Evolutionary conservation across 1,284 basidiomycete genomes (phyloP).

Genomic region (Boletus smithii): DNA sequence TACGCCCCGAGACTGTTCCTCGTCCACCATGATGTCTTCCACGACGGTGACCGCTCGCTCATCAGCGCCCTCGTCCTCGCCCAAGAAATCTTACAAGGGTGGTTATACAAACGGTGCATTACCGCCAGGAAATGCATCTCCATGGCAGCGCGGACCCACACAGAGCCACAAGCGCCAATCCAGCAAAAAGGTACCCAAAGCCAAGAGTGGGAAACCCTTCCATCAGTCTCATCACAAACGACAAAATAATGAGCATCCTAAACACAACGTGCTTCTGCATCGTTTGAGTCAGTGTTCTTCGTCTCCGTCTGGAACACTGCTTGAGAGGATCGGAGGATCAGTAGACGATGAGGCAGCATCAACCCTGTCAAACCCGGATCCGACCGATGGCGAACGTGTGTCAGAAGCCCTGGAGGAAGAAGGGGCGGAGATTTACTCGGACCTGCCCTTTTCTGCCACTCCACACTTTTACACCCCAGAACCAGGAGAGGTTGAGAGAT

Average conservation of each 20-base stretch:
- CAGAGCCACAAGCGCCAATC: neutral
- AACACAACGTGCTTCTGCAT: conserved; percentile 8
- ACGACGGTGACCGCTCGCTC: conserved; percentile 2
- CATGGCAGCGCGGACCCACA: conserved; percentile 4
- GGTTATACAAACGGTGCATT: neutral
- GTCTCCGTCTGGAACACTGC: conserved; percentile 12
- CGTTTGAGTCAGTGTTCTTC: conserved; percentile 18
- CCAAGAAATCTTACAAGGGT: conserved; percentile 7
- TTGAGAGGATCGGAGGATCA: conserved; percentile 25
- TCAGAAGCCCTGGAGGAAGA: neutral
- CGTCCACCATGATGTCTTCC: conserved; percentile 5
- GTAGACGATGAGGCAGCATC: no score
- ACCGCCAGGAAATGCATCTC: neutral
- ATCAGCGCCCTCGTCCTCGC: neutral
- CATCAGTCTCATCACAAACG: conserved; percentile 1
- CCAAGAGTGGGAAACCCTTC: conserved; percentile 8
- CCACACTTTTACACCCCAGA: conserved; percentile 21
- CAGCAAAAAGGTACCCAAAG: conserved; percentile 1
- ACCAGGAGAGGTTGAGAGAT: conserved; percentile 27
- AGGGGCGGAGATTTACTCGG: neutral
- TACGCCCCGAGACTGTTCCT: neutral
- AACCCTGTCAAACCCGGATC: conserved; percentile 5
- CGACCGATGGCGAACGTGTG: conserved; percentile 6
- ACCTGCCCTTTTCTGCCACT: conserved; percentile 5
- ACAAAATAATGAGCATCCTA: conserved; percentile 6